These are phyloP conservation scores for Prunus armeniaca DNA, from an alignment of 306 rosid genomes.

Conservation along the genomic window DNA sequence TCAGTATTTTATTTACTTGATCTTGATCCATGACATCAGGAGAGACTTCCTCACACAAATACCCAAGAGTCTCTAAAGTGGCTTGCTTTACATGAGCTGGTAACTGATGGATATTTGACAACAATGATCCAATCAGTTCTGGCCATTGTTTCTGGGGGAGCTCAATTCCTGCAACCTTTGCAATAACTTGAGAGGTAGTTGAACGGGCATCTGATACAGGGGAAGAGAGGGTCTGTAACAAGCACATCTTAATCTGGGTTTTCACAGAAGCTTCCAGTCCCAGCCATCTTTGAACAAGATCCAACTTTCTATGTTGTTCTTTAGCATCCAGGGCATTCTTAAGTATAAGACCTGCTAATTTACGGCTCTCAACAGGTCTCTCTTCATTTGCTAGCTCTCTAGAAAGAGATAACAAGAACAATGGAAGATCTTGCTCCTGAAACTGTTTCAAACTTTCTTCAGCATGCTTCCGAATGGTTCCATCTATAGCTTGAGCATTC, in stretches of 20 bases:
- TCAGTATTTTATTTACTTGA: constrained; percentile 80
- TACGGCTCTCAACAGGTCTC: constrained; percentile 86
- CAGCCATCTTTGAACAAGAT: constrained; percentile 82
- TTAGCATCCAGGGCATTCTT: constrained; percentile 92
- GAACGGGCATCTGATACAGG: constrained; percentile 67
- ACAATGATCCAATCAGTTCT: constrained; percentile 73
- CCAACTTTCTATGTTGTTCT: constrained; percentile 75
- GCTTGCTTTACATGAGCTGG: constrained; percentile 81
- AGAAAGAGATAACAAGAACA: constrained; percentile 75
- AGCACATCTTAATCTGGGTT: constrained; percentile 64
- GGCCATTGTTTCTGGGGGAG: constrained; percentile 92
- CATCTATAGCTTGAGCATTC: constrained; percentile 85
- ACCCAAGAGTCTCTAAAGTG: constrained; percentile 87
- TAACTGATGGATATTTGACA: constrained; percentile 72
- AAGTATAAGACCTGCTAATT: constrained; percentile 80
- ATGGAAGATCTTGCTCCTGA: constrained; percentile 91
- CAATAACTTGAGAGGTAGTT: constrained; percentile 85
- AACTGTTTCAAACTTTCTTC: constrained; percentile 80
- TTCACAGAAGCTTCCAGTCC: constrained; percentile 59
- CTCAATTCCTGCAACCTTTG: constrained; percentile 86
- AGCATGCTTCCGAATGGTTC: constrained; percentile 68
- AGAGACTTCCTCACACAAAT: constrained; percentile 88
- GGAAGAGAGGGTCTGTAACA: constrained; percentile 74
- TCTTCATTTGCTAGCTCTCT: constrained; percentile 78
- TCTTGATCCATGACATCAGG: constrained; percentile 79